Evolutionary conservation across 495 filamentous ascomycete genomes (phyloP), one percentile per base, ranked within the genome.

Genomic region (Penicillium macrosclerotiorum): DNA sequence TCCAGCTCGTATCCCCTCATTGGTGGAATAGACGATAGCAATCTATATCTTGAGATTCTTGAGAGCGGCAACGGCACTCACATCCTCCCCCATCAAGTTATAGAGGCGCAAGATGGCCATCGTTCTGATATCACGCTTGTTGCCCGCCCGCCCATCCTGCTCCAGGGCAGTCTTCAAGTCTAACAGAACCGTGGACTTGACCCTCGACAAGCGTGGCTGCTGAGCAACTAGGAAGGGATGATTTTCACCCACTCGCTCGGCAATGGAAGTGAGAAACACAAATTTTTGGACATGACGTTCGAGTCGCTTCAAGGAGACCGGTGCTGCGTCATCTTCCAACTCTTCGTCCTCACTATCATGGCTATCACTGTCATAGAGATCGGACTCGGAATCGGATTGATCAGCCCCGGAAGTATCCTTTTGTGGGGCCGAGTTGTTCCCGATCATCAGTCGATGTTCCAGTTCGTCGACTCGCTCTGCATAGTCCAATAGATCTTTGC

Each of bases 121-220:
- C n/a, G 84, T 63, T 40, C 81, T 77, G 4, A 63, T 64, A 48
- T 80, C 75, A 0, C 82, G 81, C 32, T 62, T 71, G 0, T 65
- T 57, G 2, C 78, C 80, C 0, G 76, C 71, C 30, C 67, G 69
- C 17, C 74, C 81, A 1, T 82, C 80, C 60, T 91, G 86, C 58
- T 87, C 87, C 33, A 94, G 65, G 1, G 90, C 88, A 2, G 82
- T 84, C 43, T 78, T 83, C 20, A 98, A 69, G 64, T 97, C 92
- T 26, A 96, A 68, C 13, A 97, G 63, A 32, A 97, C 72, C 0
- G 90, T 95, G 31, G 88, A 86, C 51, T 83, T 74, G 25, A 89
- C 68, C 57, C 76, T 78, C 20, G 70, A 57, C 20, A 87, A 62
- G 30, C 85, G 70, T 8, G 73, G 65, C 46, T 78, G 64, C 51